Evolutionary conservation across 2,329 filamentous ascomycete species (phyloP), one percentile per base, ranked within the genome.

Genomic region (Colletotrichum sp.): DNA sequence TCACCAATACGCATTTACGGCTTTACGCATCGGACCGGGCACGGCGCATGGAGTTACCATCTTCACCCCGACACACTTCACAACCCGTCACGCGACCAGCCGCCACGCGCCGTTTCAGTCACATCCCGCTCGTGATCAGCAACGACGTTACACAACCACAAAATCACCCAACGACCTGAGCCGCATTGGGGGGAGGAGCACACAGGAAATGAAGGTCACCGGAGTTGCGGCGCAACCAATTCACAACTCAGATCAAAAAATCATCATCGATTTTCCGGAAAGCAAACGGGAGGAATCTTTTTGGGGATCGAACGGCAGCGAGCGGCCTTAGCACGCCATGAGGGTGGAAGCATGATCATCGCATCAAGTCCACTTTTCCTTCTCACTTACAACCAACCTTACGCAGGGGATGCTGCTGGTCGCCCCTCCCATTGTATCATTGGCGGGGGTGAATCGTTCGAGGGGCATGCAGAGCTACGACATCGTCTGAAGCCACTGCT

Each of bases 291-390:
- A 24, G 21, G 14, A 21, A 32, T n/a, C n/a, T 52, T 48, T 66
- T 52, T 52, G 65, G 65, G 43, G 13, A n/a, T 52, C 24, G 64
- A 8, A 24, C 36, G 28, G 69, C 21, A 24, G 32, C n/a, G 28
- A 39, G 30, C 52, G 32, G 43, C 32, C 9, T 28, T 24, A 60
- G 59, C 57, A 74, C 70, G 70, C 70, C 70, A 75, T 68, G 32
- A 68, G 32, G 70, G 64, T 73, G 48, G 64, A 59, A 52, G 43
- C 43, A 52, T 52, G 43, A 52, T 64, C 64, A 68, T 72, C 73
- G 43, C 68, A 55, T 48, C 64, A 52, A 60, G 12, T 13, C 70
- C 73, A 60, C 73, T 69, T 75, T 68, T 64, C 39, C 12, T 52
- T 21, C 39, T 64, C 18, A 63, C 57, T n/a, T 32, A 61, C 18